Evolutionary conservation across 1,139 yeast species (phyloP), one percentile per base, ranked within the genome.

Genomic region (Taphrina confusa): DNA sequence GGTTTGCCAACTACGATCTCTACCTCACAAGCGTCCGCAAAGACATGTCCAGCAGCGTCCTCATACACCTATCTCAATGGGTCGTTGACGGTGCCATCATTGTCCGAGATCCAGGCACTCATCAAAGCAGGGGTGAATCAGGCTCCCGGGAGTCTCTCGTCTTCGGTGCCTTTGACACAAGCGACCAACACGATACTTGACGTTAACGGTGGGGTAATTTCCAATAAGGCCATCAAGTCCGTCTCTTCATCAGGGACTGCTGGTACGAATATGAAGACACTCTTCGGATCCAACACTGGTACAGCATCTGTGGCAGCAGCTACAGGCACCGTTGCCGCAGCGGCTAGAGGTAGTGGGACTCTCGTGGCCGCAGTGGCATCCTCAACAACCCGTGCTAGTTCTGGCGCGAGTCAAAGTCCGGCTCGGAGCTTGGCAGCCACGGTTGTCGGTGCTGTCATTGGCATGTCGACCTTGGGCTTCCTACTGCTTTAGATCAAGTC

Each of bases 151-250:
- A 34, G 45, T 25, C 39, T 54, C 70, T 81, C 60, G 70, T 70
- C 51, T 69, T 80, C 50, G 65, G 71, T 5, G 69, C 73, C 12
- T 72, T 70, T 61, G 71, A 74, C 31, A 71, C 81, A 3, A 74
- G 58, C 76, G 31, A 57, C 63, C 44, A 79, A 76, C 69, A 72
- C 76, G 4, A 75, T 82, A 47, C 70, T 75, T 62, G 86, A 85
- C 65, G 71, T 74, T 25, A 75, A 75, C 54, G 82, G 82, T 57
- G 79, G 81, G 18, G 72, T 70, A 51, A 78, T 85, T 54, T 68
- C 73, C 47, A 80, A 83, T 42, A 54, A 54, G 44, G 36, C 37
- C 20, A 44, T 54, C 51, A 54, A 47, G 22, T 23, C 42, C 4
- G 58, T 51, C 4, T 42, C 58, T 12, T 44, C 51, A 8, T 54